phyloP scores from a whole-genome alignment of 164 flowering plant species.

The Echeveria elegans region DNA sequence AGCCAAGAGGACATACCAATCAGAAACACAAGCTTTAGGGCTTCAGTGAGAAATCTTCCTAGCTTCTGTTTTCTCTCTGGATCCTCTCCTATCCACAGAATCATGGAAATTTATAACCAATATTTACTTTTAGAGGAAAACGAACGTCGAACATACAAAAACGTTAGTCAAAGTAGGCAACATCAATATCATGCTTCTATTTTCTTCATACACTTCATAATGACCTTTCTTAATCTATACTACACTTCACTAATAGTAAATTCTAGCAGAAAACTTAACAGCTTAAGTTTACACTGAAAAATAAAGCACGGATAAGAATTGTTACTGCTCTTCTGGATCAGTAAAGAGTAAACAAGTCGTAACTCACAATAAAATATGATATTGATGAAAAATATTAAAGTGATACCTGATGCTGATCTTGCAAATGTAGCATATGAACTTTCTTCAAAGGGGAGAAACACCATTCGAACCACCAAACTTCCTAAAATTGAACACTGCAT shows the following conservation, averaged over 20 bases:
- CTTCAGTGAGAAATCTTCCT: conserved; percentile 51
- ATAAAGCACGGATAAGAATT: too few relatives aligned
- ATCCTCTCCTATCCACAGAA: conserved; percentile 40
- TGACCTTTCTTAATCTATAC: too few relatives aligned
- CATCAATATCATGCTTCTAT: neutral
- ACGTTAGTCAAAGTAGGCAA: neutral
- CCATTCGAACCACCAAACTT: conserved; percentile 88
- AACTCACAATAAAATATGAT: neutral
- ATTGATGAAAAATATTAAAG: conserved; percentile 15
- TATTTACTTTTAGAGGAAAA: neutral
- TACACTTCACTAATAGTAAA: too few relatives aligned
- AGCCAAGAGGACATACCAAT: too few relatives aligned
- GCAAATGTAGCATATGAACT: conserved; percentile 93
- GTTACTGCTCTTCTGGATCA: too few relatives aligned
- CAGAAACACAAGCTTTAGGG: conserved; percentile 75
- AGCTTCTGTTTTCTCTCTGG: conserved; percentile 33
- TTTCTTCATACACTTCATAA: neutral
- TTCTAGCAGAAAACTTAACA: too few relatives aligned
- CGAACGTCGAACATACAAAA: neutral
- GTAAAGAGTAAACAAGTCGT: too few relatives aligned
- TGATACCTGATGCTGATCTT: conserved; percentile 82
- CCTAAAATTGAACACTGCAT: conserved; percentile 37
- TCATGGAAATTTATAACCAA: neutral
- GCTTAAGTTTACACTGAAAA: too few relatives aligned
- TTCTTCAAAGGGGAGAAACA: conserved; percentile 97